Percentiles rank a stretch among this genome's conserved stretches.
Evolutionary conservation across 2,329 filamentous ascomycete genomes (phyloP).

Genomic region (Botrytis squamosa): DNA sequence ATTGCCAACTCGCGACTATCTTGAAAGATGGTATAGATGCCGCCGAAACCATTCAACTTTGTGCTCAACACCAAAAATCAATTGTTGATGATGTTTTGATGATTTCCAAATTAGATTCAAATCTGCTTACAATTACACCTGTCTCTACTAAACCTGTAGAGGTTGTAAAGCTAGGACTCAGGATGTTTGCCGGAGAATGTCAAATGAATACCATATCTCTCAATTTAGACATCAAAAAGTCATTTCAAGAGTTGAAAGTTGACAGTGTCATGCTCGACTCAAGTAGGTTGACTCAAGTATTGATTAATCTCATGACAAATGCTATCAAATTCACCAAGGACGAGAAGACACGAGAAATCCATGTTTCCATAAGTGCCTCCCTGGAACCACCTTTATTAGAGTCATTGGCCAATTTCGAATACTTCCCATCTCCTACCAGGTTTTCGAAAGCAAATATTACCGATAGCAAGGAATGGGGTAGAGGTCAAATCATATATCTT

Average conservation of each 20-base stretch:
- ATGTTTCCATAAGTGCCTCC: constrained; percentile 40
- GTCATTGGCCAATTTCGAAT: constrained; percentile 23
- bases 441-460: constrained; percentile 34
- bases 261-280: constrained; percentile 71
- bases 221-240: constrained; percentile 60
- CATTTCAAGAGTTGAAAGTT: constrained; percentile 55
- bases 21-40: constrained; percentile 66
- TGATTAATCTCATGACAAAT: constrained; percentile 79
- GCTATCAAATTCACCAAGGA: constrained; percentile 78
- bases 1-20: constrained; percentile 41
- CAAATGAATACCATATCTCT: constrained; percentile 67
- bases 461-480: constrained; percentile 35
- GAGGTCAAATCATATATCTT: constrained; percentile 58
- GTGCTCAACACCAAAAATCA: constrained; percentile 71
- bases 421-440: constrained; percentile 29
- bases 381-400: constrained; percentile 41
- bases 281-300: constrained; percentile 71
- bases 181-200: constrained; percentile 76
- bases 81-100: constrained; percentile 64
- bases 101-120: constrained; percentile 69
- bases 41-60: constrained; percentile 73
- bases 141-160: constrained; percentile 66
- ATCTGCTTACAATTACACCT: constrained; percentile 66
- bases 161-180: constrained; percentile 65
- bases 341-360: constrained; percentile 56